phyloP scores from a whole-genome alignment of 768 basidiomycete species.

The Leccinum obscurum region DNA sequence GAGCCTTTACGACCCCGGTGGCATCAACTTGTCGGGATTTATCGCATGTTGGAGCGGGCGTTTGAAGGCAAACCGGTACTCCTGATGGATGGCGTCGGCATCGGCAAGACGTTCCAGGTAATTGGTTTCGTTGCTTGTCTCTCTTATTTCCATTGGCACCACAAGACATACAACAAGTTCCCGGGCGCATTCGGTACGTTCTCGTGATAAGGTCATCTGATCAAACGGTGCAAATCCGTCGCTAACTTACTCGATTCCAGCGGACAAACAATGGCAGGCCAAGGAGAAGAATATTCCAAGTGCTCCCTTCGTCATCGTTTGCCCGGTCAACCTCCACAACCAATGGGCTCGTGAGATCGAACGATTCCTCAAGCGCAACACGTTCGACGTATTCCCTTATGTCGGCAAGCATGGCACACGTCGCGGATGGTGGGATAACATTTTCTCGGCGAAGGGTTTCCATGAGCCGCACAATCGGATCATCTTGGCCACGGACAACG shows the following conservation, averaged over 20 bases:
- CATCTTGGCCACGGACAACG: not conserved
- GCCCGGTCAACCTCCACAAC: not conserved
- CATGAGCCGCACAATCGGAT: not conserved
- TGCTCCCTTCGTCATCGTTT: not conserved
- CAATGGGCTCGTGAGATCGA: conserved; percentile 1
- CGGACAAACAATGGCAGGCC: not conserved
- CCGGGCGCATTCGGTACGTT: conserved; percentile 1
- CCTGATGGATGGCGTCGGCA: conserved; percentile 27
- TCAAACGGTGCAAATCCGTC: not conserved
- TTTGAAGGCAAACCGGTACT: conserved; percentile 11
- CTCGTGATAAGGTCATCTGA: not conserved
- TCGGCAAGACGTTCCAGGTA: conserved; percentile 26
- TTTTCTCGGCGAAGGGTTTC: not conserved
- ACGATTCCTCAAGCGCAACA: not conserved
- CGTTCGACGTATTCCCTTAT: not conserved
- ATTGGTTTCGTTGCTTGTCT: conserved; percentile 17
- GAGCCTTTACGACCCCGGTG: conserved; percentile 10
- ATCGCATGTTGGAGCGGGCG: conserved; percentile 12
- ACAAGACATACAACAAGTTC: not conserved
- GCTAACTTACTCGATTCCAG: not conserved
- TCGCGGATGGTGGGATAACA: not conserved
- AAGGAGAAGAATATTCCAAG: not conserved
- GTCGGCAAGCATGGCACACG: not conserved
- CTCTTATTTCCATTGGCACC: conserved; percentile 4
- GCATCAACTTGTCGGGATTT: conserved; percentile 25